Evolutionary conservation across 306 rosid species (phyloP).

Genomic region (Coriaria nepalensis): DNA sequence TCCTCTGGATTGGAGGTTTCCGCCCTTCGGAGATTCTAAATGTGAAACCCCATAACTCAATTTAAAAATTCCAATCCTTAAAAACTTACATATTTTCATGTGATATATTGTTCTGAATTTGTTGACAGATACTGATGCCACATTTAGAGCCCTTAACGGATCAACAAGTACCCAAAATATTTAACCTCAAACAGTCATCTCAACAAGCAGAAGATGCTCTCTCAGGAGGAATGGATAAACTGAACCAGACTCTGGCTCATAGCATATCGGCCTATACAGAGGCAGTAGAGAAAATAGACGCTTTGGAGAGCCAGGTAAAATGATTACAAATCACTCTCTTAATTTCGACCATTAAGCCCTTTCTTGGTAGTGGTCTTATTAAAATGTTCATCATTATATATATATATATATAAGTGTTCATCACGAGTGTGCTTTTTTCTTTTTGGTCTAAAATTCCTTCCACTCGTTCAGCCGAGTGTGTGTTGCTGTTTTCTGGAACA

Average conservation of each 20-base stretch:
- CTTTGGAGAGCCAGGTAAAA: constrained; percentile 68
- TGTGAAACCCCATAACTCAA: constrained; percentile 21
- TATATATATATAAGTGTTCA: not conserved
- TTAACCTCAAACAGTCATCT: constrained; percentile 41
- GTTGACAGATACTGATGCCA: constrained; percentile 40
- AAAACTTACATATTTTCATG: not conserved
- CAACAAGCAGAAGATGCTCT: constrained; percentile 92
- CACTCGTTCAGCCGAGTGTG: constrained; percentile 14
- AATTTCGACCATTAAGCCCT: not conserved
- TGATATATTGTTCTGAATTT: constrained; percentile 1
- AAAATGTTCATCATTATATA: not conserved
- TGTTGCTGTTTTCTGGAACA: constrained; percentile 22
- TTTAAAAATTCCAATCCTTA: too few species aligned
- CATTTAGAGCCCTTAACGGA: constrained; percentile 56
- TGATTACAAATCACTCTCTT: constrained; percentile 3
- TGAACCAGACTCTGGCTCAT: constrained; percentile 48
- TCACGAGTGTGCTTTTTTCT: constrained; percentile 1
- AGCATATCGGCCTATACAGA: constrained; percentile 36
- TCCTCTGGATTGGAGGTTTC: constrained; percentile 95
- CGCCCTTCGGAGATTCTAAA: constrained; percentile 91
- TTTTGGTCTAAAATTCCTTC: not conserved
- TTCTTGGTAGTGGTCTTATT: too few species aligned
- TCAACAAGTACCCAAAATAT: constrained; percentile 24
- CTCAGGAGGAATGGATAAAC: constrained; percentile 71
- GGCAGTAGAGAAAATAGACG: constrained; percentile 52